Percentiles rank a stretch among this genome's conserved stretches.
Conservation (phyloP, 2,329 filamentous ascomycete species). For the Epichloe uncinata region DNA sequence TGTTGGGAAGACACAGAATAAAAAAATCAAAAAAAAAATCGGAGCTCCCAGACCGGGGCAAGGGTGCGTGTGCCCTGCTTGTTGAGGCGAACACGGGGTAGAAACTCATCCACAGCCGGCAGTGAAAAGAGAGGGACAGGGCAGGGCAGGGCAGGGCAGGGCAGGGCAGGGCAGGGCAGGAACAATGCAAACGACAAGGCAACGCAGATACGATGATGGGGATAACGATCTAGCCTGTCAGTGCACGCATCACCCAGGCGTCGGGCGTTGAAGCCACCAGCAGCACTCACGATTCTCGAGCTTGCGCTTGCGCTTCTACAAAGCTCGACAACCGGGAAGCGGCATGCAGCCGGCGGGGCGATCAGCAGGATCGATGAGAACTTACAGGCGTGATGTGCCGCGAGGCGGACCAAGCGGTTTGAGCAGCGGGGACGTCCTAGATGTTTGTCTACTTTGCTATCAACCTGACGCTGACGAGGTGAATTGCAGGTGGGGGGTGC, state of each 20-base stretch:
- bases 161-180: neutral
- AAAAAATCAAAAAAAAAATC: constrained; percentile 4
- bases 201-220: too few species aligned
- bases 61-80: constrained; percentile 7
- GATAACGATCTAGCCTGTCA: neutral
- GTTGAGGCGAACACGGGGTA: constrained; percentile 1
- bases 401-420: constrained; percentile 4
- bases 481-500: neutral
- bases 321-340: neutral
- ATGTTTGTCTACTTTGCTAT: constrained; percentile 1
- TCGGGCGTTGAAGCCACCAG: neutral
- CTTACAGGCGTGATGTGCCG: constrained; percentile 3
- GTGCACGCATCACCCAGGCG: neutral
- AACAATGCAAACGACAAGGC: neutral
- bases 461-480: neutral
- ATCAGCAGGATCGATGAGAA: constrained; percentile 3
- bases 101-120: neutral
- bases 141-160: too few species aligned
- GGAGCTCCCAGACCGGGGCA: constrained; percentile 9
- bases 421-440: neutral
- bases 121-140: neutral
- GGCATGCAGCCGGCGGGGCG: neutral
- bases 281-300: too few species aligned
- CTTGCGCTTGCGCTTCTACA: neutral
- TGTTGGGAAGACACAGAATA: neutral